A percentile compares a stretch with the other conserved stretches of the same genome.
These are phyloP conservation scores for Globisporangium canariense DNA, from an alignment of 352 stramenopile species.

Conservation along the genomic window DNA sequence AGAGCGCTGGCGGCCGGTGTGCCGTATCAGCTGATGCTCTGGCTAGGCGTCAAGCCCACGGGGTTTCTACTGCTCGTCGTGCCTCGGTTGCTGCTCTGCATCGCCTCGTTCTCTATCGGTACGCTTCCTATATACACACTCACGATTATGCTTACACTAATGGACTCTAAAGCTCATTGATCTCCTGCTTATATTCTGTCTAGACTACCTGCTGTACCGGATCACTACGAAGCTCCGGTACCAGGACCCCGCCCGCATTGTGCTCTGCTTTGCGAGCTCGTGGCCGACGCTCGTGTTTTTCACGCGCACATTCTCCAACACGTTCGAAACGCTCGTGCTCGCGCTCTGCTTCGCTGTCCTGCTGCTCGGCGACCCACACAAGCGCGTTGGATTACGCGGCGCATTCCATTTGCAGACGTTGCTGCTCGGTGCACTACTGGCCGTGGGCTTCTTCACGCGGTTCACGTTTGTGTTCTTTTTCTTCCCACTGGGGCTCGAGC, in stretches of 20 bases:
- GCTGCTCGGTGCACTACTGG: slow-evolving; percentile 59
- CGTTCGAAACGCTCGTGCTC: slow-evolving; percentile 64
- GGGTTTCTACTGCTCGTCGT: slow-evolving; percentile 48
- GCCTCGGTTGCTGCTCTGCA: slow-evolving; percentile 58
- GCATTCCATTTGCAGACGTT: slow-evolving; percentile 49
- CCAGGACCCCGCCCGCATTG: slow-evolving; percentile 17
- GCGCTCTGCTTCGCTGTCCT: slow-evolving; percentile 51
- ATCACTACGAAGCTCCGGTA: slow-evolving; percentile 30
- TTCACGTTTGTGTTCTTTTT: slow-evolving; percentile 87
- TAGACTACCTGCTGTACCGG: slow-evolving; percentile 44
- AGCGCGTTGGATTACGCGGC: slow-evolving; percentile 22
- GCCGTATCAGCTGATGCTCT: slow-evolving; percentile 45
- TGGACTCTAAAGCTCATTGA: neutral
- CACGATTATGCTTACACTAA: no score
- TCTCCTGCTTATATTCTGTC: neutral
- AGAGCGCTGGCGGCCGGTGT: slow-evolving; percentile 48
- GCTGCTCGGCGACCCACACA: slow-evolving; percentile 42
- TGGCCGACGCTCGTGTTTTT: slow-evolving; percentile 70
- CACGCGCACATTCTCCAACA: slow-evolving; percentile 80
- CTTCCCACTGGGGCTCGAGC: slow-evolving; percentile 61
- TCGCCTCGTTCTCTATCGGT: slow-evolving; percentile 56
- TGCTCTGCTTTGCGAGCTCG: slow-evolving; percentile 62
- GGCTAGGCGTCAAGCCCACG: slow-evolving; percentile 32
- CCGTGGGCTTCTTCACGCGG: slow-evolving; percentile 69
- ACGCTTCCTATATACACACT: neutral